Conservation (phyloP, 2,329 filamentous ascomycete genomes). For the Bipolaris bicolor region DNA sequence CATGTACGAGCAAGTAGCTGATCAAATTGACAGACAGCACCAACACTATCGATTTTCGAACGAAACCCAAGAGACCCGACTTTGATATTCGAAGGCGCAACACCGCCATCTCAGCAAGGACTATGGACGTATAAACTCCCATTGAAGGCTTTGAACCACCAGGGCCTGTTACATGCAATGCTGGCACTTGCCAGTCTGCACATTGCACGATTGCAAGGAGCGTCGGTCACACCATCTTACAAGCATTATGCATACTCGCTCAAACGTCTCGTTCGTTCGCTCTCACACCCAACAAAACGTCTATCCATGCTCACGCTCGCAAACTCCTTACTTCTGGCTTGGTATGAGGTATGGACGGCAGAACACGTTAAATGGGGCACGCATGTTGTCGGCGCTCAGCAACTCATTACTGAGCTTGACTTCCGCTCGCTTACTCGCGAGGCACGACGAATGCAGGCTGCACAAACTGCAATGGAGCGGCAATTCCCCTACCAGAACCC, state of each 20-base stretch:
- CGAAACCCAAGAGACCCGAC: constrained; percentile 76
- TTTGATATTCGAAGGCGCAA: constrained; percentile 63
- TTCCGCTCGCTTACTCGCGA: constrained; percentile 74
- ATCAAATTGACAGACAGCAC: constrained; percentile 64
- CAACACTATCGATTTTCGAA: constrained; percentile 86
- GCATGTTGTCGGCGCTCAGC: constrained; percentile 82
- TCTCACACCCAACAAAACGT: constrained; percentile 72
- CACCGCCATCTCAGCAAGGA: constrained; percentile 41
- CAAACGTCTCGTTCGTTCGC: constrained; percentile 75
- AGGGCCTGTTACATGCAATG: constrained; percentile 89
- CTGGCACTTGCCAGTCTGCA: constrained; percentile 86
- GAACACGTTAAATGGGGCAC: constrained; percentile 97
- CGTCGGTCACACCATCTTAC: constrained; percentile 77
- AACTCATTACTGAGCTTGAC: constrained; percentile 82
- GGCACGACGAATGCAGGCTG: constrained; percentile 69
- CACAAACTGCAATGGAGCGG: constrained; percentile 51
- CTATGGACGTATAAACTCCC: constrained; percentile 76
- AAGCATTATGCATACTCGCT: constrained; percentile 92
- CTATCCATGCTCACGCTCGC: constrained; percentile 83
- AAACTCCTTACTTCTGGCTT: constrained; percentile 82
- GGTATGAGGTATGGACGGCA: constrained; percentile 92
- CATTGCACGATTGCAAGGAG: constrained; percentile 79
- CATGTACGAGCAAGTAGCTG: constrained; percentile 9
- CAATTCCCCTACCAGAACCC: constrained; percentile 41
- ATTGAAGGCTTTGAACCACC: constrained; percentile 79